Conservation (phyloP, 768 basidiomycete genomes). For the Kwoniella newhampshirensis region DNA sequence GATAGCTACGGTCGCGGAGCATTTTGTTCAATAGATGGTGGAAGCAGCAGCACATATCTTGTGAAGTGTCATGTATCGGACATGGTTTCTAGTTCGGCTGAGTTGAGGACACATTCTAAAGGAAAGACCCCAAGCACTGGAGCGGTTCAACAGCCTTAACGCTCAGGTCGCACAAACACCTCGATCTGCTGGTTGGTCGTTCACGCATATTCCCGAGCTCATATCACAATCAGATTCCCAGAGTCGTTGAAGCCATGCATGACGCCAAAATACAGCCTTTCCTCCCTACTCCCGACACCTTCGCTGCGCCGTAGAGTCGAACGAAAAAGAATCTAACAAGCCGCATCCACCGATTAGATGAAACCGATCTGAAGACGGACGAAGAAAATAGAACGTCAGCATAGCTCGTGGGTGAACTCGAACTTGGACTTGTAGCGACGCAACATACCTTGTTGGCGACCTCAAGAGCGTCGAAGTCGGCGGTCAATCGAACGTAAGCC, state of each 20-base stretch:
- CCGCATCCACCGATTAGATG: conserved; percentile 63
- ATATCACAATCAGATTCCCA: no score
- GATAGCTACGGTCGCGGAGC: no score
- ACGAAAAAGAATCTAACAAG: background rate
- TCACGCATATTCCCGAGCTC: no score
- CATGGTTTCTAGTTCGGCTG: no score
- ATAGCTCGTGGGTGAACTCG: no score
- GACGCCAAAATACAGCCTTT: conserved; percentile 26
- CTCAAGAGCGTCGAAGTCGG: conserved; percentile 95
- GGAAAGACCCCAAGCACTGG: no score
- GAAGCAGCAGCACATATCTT: background rate
- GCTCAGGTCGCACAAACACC: no score
- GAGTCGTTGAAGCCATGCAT: conserved; percentile 29
- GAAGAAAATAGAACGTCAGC: no score
- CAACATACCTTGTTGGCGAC: conserved; percentile 87
- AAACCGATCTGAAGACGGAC: conserved; percentile 73
- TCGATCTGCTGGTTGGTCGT: no score
- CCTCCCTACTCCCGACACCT: conserved; percentile 10
- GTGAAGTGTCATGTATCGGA: background rate
- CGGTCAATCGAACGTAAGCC: conserved; percentile 91
- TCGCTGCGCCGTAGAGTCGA: conserved; percentile 4
- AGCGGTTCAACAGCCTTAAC: no score
- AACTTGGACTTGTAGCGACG: conserved; percentile 2
- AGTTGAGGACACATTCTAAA: no score
- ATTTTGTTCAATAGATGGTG: background rate